phyloP scores from a whole-genome alignment of 202 grass and related monocot genomes.

The Musa balbisiana region DNA sequence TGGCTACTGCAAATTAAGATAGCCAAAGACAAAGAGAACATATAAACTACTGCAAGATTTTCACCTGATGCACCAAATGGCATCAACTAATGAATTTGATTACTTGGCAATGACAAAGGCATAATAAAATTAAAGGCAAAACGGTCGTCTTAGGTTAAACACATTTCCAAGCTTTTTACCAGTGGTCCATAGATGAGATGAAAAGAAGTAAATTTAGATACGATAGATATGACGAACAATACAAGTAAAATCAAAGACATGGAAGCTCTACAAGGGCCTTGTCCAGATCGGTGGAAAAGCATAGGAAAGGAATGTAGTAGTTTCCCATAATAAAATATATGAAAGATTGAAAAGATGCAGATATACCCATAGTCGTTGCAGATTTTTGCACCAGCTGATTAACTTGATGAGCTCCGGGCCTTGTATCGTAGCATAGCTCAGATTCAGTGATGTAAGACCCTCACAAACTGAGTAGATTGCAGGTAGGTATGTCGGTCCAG shows the following conservation, averaged over 20 bases:
- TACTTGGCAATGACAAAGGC: neutral
- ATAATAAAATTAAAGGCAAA: neutral
- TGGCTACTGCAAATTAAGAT: too few relatives aligned
- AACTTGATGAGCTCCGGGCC: slow-evolving; percentile 45
- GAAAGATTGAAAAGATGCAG: neutral
- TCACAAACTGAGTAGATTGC: slow-evolving; percentile 54
- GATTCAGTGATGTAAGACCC: slow-evolving; percentile 55
- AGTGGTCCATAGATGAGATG: neutral
- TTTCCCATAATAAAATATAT: neutral
- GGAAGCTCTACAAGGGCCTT: too few relatives aligned
- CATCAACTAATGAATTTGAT: neutral
- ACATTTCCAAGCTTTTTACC: neutral
- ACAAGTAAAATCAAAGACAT: neutral
- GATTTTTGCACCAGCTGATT: slow-evolving; percentile 53
- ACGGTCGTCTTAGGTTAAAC: neutral
- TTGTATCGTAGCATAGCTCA: slow-evolving; percentile 52
- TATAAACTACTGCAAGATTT: too few relatives aligned
- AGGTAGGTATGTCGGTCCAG: slow-evolving; percentile 36
- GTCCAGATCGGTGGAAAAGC: too few relatives aligned
- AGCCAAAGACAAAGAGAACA: too few relatives aligned
- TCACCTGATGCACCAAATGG: too few relatives aligned
- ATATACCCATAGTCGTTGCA: slow-evolving; percentile 63
- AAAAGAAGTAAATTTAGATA: neutral
- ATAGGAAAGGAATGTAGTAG: too few relatives aligned
- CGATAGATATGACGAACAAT: neutral